Evolutionary conservation across 768 basidiomycete genomes (phyloP).

Genomic region (Leccinum rimulosum): DNA sequence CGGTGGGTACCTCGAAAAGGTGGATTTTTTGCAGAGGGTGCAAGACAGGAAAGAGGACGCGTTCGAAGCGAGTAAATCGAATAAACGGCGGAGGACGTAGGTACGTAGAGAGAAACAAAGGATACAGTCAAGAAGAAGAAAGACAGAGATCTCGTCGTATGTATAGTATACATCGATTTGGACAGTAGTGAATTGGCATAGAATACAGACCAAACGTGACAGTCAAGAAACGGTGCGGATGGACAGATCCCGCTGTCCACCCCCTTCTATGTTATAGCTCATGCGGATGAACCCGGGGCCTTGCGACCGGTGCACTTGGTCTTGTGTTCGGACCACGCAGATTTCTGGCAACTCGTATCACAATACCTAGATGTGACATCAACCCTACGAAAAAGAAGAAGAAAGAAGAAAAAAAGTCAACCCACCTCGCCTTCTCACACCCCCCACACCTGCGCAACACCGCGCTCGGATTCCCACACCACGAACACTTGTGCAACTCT

Average conservation of each 20-base stretch:
- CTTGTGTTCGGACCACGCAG: slow-evolving; percentile 18
- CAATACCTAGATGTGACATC: slow-evolving; percentile 7
- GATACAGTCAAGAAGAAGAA: neutral
- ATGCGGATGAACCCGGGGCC: neutral
- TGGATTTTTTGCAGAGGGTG: slow-evolving; percentile 78
- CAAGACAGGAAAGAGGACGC: slow-evolving; percentile 67
- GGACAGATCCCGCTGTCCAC: slow-evolving; percentile 3
- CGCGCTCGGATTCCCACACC: slow-evolving; percentile 58
- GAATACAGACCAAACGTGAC: neutral
- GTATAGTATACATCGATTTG: slow-evolving; percentile 2
- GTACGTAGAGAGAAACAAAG: neutral
- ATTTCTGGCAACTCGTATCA: slow-evolving; percentile 16
- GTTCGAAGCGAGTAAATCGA: slow-evolving; percentile 53
- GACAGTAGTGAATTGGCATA: neutral
- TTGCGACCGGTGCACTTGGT: slow-evolving; percentile 9
- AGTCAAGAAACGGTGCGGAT: neutral
- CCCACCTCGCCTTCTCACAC: slow-evolving; percentile 41
- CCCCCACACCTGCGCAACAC: slow-evolving; percentile 50
- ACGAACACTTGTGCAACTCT: slow-evolving; percentile 58
- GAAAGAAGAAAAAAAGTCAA: neutral
- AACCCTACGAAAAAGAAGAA: neutral
- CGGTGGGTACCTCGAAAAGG: slow-evolving; percentile 82
- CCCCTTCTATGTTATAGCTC: neutral
- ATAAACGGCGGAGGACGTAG: slow-evolving; percentile 44
- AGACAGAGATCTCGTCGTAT: neutral